Conservation (phyloP, 352 stramenopile species). For the Phytophthora colocasiae region DNA sequence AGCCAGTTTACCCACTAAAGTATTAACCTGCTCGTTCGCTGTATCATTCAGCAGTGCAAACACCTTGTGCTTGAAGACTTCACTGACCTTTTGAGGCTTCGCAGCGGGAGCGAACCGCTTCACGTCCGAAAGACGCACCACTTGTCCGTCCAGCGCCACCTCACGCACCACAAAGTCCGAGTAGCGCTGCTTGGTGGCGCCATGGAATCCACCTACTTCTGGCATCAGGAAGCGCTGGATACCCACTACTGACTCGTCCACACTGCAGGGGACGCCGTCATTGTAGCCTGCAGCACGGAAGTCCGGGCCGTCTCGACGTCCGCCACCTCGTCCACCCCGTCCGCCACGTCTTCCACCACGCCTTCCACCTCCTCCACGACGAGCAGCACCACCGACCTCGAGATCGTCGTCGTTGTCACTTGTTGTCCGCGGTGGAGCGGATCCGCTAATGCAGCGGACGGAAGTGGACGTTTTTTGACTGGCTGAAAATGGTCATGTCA, state of each 20-base stretch:
- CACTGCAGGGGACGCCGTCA: conserved; percentile 74
- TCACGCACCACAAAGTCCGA: conserved; percentile 94
- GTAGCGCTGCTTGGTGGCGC: conserved; percentile 90
- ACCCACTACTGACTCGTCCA: conserved; percentile 78
- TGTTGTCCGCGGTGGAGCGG: too few relatives aligned
- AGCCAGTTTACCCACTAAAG: conserved; percentile 67
- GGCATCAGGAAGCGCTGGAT: conserved; percentile 75
- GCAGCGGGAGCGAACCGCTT: conserved; percentile 48
- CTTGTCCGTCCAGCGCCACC: conserved; percentile 59
- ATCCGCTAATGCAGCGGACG: too few relatives aligned
- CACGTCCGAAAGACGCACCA: conserved; percentile 74
- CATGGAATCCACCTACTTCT: conserved; percentile 78
- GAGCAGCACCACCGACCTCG: conserved; percentile 19
- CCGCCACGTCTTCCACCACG: conserved; percentile 29
- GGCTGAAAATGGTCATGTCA: conserved; percentile 1
- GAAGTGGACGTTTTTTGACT: too few relatives aligned
- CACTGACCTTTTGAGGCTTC: conserved; percentile 73
- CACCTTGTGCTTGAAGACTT: conserved; percentile 83
- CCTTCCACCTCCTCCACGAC: conserved; percentile 34
- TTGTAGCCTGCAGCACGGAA: conserved; percentile 73
- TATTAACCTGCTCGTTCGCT: conserved; percentile 40
- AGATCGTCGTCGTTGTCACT: conserved; percentile 26
- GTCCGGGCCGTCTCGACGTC: conserved; percentile 31
- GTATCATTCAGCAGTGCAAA: conserved; percentile 65
- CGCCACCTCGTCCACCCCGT: conserved; percentile 27